A percentile compares a stretch with the other conserved stretches of the same genome.
phyloP scores from a whole-genome alignment of 2,329 filamentous ascomycete species.

The Claviceps fusiformis region DNA sequence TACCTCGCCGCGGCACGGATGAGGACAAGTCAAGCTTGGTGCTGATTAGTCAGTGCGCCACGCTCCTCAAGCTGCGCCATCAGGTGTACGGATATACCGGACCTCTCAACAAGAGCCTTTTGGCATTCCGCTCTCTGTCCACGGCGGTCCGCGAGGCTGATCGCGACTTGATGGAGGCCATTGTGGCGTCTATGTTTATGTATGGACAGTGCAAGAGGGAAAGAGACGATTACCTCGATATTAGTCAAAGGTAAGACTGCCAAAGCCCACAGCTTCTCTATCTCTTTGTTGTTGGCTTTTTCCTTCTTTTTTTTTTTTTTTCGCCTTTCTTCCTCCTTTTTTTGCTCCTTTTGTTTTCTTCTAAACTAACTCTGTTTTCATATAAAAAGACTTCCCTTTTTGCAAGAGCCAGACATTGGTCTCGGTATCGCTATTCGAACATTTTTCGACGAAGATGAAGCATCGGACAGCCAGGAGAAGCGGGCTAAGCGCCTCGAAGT shows the following conservation, averaged over 20 bases:
- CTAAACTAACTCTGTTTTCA: too few relatives aligned
- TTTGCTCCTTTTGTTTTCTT: not conserved
- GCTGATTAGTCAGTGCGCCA: constrained; percentile 75
- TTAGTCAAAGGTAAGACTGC: constrained; percentile 56
- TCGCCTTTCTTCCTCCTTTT: not conserved
- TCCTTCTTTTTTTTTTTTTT: not conserved
- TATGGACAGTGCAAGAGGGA: constrained; percentile 65
- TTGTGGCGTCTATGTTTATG: constrained; percentile 67
- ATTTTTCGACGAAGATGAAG: constrained; percentile 59
- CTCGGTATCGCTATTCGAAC: constrained; percentile 71
- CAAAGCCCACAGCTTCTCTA: too few relatives aligned
- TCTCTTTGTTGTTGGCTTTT: too few relatives aligned
- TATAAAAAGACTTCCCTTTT: constrained; percentile 46
- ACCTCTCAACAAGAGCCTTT: constrained; percentile 76
- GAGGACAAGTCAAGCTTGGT: constrained; percentile 67
- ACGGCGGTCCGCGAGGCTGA: constrained; percentile 66
- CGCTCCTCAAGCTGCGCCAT: constrained; percentile 70
- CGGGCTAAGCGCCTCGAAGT: constrained; percentile 30
- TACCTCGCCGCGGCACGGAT: constrained; percentile 43
- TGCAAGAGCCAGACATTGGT: constrained; percentile 56
- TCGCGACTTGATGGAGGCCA: constrained; percentile 72
- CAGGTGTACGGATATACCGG: constrained; percentile 84
- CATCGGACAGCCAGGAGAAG: constrained; percentile 36
- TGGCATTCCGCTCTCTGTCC: constrained; percentile 75
- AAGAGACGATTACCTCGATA: constrained; percentile 48